Evolutionary conservation across 2,329 filamentous ascomycete genomes (phyloP), one percentile per base, ranked within the genome.

Genomic region (Colletotrichum orchidophilum): DNA sequence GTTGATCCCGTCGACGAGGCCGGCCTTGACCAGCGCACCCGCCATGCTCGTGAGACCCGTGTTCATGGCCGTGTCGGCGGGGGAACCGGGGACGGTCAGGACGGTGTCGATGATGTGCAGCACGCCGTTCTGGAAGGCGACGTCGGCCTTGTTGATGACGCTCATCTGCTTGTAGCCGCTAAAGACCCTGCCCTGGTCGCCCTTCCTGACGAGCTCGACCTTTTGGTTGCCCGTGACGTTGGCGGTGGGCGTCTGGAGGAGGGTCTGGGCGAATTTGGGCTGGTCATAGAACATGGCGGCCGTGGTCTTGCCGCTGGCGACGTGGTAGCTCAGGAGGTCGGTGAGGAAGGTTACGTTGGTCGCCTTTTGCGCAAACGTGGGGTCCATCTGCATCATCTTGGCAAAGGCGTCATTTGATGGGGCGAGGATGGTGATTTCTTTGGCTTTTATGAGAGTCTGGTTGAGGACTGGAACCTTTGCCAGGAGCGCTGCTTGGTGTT

Each of bases 321-420:
- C 85, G 80, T 93, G 90, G 79, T 93, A 93, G 61, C 85, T 80
- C 3, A 93, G 84, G 35, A 92, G 83, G 39, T 80, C 78, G 31
- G 83, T 77, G 5, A 84, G 80, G 12, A 87, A 81, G 21, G 87
- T 75, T 63, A 83, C 83, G 52, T 82, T 81, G 54, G 76, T 78
- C 57, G 63, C 68, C 13, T 73, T 71, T 21, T 76, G 78, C 76
- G 77, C 75, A n/a, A 80, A 78, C 26, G 78, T 77, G 0, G 79
- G 78, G 26, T 78, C 77, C 31, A 77, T 72, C 9, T 75, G 72
- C 26, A 79, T 78, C 5, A 81, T 75, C 5, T 75, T 73, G 12
- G 59, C 74, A 80, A 91, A 90, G 31, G 89, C 88, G 3, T 83
- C 81, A 75, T 90, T 88, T 71, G 82, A 86, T 12, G 90, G 90